These are phyloP conservation scores for Blastobotrys attinorum DNA, from an alignment of 805 yeast genomes.

Conservation along the genomic window DNA sequence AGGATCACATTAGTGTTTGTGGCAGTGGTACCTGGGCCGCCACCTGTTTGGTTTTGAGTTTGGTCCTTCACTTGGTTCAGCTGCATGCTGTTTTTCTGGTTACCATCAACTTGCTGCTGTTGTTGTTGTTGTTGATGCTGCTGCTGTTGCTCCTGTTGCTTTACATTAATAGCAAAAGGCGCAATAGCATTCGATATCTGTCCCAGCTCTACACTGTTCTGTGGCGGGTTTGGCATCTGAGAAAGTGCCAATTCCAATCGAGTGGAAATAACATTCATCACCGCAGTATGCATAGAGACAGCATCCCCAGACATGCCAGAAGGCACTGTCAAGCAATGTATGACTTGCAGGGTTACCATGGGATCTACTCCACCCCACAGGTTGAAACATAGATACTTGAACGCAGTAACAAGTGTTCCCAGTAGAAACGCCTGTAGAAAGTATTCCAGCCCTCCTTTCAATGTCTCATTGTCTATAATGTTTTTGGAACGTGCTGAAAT, in stretches of 20 bases:
- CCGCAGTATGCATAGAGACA: slow-evolving; percentile 35
- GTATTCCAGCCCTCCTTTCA: slow-evolving; percentile 77
- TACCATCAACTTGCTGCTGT: too few species aligned
- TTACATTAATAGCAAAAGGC: not conserved
- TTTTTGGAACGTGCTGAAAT: slow-evolving; percentile 50
- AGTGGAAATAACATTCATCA: slow-evolving; percentile 27
- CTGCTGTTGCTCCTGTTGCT: too few species aligned
- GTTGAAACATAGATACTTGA: slow-evolving; percentile 41
- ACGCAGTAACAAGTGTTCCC: slow-evolving; percentile 45
- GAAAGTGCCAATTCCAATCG: slow-evolving; percentile 20
- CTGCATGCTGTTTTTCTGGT: slow-evolving; percentile 1
- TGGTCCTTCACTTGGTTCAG: slow-evolving; percentile 1
- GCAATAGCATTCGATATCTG: not conserved
- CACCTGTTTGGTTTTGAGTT: too few species aligned
- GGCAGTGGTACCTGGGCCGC: too few species aligned
- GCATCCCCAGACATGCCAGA: slow-evolving; percentile 39
- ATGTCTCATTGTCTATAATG: slow-evolving; percentile 48
- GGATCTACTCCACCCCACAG: slow-evolving; percentile 30
- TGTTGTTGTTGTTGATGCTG: too few species aligned
- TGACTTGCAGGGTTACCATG: slow-evolving; percentile 31
- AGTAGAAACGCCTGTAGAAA: slow-evolving; percentile 74
- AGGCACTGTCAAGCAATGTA: slow-evolving; percentile 38
- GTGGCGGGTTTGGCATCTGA: not conserved
- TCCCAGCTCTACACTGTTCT: not conserved
- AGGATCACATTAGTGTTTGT: slow-evolving; percentile 11